Evolutionary conservation across 75 land plant species (phyloP).

Genomic region (Cupressus sempervirens): DNA sequence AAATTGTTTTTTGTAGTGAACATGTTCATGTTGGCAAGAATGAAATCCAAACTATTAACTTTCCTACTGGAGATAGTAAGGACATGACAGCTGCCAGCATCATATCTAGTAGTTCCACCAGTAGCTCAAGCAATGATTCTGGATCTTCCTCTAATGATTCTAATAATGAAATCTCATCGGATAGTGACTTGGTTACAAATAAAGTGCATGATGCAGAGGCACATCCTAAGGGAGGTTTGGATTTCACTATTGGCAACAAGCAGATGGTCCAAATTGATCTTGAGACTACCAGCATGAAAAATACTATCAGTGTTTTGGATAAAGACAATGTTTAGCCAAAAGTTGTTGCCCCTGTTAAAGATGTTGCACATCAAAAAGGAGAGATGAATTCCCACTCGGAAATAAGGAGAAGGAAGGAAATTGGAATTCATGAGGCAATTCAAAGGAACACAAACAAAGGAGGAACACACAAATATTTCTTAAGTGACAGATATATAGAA

Average conservation of each 20-base stretch:
- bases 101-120: constrained; percentile 22
- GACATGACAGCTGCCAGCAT: constrained; percentile 31
- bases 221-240: constrained; percentile 30
- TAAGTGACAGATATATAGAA: too few relatives aligned
- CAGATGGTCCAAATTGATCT: constrained; percentile 25
- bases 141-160: constrained; percentile 67
- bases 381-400: too few relatives aligned
- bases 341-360: constrained; percentile 2
- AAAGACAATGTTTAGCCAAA: constrained; percentile 16
- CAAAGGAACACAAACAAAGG: too few relatives aligned
- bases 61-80: constrained; percentile 70
- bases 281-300: constrained; percentile 43
- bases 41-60: constrained; percentile 54
- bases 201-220: constrained; percentile 27
- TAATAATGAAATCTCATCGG: constrained; percentile 27
- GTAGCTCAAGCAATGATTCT: constrained; percentile 69
- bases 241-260: constrained; percentile 28
- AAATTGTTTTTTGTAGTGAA: constrained; percentile 55
- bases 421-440: too few relatives aligned
- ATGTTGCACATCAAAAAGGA: constrained; percentile 16
- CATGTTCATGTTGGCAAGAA: constrained; percentile 78
- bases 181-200: constrained; percentile 43
- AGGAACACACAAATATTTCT: too few relatives aligned
- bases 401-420: too few relatives aligned
- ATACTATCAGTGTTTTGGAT: constrained; percentile 27